Conservation (phyloP, 345 rosid genomes). For the Euphorbia tirucalli region DNA sequence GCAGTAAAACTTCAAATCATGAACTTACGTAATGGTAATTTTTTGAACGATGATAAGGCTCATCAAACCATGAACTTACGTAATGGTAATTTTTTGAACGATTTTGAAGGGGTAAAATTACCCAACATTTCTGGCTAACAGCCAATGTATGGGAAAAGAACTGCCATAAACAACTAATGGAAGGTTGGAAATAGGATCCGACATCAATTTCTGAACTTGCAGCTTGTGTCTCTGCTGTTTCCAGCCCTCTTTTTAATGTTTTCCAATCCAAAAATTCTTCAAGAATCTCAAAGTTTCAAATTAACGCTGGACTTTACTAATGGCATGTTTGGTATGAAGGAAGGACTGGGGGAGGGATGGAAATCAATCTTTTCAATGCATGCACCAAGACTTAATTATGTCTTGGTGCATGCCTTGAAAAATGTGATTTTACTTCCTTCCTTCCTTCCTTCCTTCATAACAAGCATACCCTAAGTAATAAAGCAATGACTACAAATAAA, state of each 20-base stretch:
- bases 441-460: too few species aligned
- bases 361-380: too few species aligned
- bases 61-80: not conserved
- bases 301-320: not conserved
- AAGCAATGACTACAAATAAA: too few species aligned
- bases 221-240: not conserved
- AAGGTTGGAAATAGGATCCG: not conserved
- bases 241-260: not conserved
- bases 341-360: too few species aligned
- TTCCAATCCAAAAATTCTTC: not conserved
- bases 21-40: too few species aligned
- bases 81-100: not conserved
- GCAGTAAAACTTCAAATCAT: not conserved
- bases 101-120: not conserved
- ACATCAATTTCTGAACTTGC: not conserved
- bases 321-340: too few species aligned
- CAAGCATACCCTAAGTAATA: too few species aligned
- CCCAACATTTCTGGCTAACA: not conserved
- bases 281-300: not conserved
- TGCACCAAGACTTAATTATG: too few species aligned
- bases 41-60: not conserved
- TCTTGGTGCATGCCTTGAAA: too few species aligned
- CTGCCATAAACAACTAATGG: not conserved
- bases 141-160: not conserved
- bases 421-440: too few species aligned